phyloP scores from a whole-genome alignment of 495 filamentous ascomycete species.

The Penicillium diatomitis region DNA sequence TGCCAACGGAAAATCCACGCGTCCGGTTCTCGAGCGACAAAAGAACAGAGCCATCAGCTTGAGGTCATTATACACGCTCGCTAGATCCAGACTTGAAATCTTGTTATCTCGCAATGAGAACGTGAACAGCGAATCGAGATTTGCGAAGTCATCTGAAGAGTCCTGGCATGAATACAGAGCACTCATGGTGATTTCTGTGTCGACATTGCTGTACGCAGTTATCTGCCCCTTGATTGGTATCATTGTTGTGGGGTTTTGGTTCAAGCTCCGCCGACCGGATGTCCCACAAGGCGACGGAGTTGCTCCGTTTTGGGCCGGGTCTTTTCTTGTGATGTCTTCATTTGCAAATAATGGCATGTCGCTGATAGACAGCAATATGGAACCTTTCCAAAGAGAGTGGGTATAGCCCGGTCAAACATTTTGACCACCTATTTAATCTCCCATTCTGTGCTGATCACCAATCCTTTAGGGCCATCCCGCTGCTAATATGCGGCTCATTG shows the following conservation, averaged over 20 bases:
- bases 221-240: slow-evolving; percentile 62
- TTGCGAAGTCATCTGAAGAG: slow-evolving; percentile 53
- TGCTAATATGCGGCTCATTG: slow-evolving; percentile 62
- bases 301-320: slow-evolving; percentile 47
- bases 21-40: too few species aligned
- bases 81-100: slow-evolving; percentile 4
- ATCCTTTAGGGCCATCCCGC: slow-evolving; percentile 41
- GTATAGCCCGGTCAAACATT: neutral
- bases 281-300: slow-evolving; percentile 53
- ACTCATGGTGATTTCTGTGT: slow-evolving; percentile 51
- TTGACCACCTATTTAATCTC: neutral
- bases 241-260: slow-evolving; percentile 62
- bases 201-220: slow-evolving; percentile 66
- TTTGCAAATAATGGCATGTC: slow-evolving; percentile 87
- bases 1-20: too few species aligned
- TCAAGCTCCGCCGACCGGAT: slow-evolving; percentile 48
- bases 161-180: slow-evolving; percentile 70
- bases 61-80: too few species aligned
- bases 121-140: slow-evolving; percentile 21
- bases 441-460: slow-evolving; percentile 1
- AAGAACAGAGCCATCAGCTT: too few species aligned
- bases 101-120: slow-evolving; percentile 13
- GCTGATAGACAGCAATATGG: slow-evolving; percentile 73
- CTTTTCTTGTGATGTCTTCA: slow-evolving; percentile 46
- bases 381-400: slow-evolving; percentile 27